A percentile compares a stretch with the other conserved stretches of the same genome.
Conservation (phyloP, 441 rosid genomes). For the Populus tomentosa region DNA sequence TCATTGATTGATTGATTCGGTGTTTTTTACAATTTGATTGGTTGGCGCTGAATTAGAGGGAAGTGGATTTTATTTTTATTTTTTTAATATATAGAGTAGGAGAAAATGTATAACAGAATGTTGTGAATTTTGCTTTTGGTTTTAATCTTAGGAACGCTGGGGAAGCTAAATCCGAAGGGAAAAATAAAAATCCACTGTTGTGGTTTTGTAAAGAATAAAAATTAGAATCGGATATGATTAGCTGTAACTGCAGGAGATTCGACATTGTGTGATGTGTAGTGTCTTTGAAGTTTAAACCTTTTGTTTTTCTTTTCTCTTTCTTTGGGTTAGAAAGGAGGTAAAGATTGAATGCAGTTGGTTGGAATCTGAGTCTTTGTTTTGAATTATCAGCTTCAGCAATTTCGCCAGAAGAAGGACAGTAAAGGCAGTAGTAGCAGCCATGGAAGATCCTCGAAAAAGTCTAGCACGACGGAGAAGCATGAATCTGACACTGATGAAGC, state of each 20-base stretch:
- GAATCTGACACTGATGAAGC: conserved; percentile 49
- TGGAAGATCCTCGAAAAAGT: conserved; percentile 70
- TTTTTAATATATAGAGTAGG: not conserved
- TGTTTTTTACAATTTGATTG: no score
- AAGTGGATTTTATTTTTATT: not conserved
- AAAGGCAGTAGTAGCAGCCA: conserved; percentile 77
- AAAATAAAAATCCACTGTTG: not conserved
- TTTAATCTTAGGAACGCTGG: not conserved
- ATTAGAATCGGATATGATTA: not conserved
- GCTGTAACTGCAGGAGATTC: not conserved
- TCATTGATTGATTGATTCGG: not conserved
- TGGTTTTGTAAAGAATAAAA: not conserved
- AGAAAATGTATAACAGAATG: not conserved
- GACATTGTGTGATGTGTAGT: not conserved
- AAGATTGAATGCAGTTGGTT: conserved; percentile 3
- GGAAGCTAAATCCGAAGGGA: not conserved
- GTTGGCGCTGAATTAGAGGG: not conserved
- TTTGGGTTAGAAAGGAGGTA: not conserved
- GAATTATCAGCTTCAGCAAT: conserved; percentile 89
- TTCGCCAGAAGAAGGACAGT: conserved; percentile 87
- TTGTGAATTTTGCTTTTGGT: not conserved
- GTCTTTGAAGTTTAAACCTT: not conserved
- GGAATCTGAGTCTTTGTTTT: conserved; percentile 6
- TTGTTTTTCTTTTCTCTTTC: not conserved
- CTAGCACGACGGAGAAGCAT: conserved; percentile 51